Conservation (phyloP, 140 eudicot genomes). For the Flaveria floridana region DNA sequence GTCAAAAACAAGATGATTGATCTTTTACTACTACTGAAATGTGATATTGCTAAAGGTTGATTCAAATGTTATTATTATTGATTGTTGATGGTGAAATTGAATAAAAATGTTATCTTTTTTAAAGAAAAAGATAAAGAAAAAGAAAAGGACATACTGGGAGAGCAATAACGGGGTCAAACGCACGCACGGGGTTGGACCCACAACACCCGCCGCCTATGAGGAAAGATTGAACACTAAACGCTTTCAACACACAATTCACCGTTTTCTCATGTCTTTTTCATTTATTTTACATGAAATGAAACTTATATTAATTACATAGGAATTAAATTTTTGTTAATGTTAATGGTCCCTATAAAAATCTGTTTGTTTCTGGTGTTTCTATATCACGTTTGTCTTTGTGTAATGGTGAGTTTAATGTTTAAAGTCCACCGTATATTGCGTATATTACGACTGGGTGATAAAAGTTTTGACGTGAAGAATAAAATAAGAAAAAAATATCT, state of each 20-base stretch:
- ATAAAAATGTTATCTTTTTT: neutral
- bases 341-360: no score
- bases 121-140: conserved; percentile 1
- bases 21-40: neutral
- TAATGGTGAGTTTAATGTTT: no score
- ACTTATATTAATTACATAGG: no score
- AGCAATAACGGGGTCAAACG: conserved; percentile 48
- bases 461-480: no score
- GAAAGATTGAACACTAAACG: conserved; percentile 8
- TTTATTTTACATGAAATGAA: no score
- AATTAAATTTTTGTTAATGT: no score
- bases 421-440: no score
- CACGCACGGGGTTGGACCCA: conserved; percentile 54
- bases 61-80: neutral
- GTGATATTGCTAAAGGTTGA: neutral
- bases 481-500: no score
- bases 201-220: conserved; percentile 39
- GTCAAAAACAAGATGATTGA: conserved; percentile 10
- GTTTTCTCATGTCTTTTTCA: neutral
- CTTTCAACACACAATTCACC: neutral
- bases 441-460: no score
- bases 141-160: conserved; percentile 15
- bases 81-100: neutral
- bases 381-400: no score
- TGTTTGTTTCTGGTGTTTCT: no score